Evolutionary conservation across 176 grass and related monocot genomes (phyloP).

Genomic region (Melocanna baccifera): DNA sequence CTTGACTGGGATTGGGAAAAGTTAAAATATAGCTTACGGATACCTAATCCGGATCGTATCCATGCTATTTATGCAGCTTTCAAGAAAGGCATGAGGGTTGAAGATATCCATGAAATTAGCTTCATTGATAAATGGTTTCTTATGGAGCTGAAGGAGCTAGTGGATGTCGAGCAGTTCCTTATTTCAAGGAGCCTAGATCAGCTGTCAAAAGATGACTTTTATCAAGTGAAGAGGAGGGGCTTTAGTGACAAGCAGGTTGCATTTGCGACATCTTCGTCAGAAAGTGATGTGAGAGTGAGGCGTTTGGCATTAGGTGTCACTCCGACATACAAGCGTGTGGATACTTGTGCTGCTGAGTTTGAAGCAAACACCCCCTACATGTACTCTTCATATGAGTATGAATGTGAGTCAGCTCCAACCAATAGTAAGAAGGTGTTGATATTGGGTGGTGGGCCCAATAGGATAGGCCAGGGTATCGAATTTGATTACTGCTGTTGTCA

Average conservation of each 20-base stretch:
- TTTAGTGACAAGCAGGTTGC: slow-evolving; percentile 95
- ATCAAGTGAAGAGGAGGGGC: slow-evolving; percentile 89
- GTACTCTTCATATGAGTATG: slow-evolving; percentile 96
- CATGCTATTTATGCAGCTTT: slow-evolving; percentile 93
- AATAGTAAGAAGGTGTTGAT: slow-evolving; percentile 92
- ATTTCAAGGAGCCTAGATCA: slow-evolving; percentile 47
- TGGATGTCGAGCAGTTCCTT: slow-evolving; percentile 78
- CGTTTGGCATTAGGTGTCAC: slow-evolving; percentile 62
- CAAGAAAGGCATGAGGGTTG: slow-evolving; percentile 89
- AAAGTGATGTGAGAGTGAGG: slow-evolving; percentile 72
- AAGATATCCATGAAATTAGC: slow-evolving; percentile 87
- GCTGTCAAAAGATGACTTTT: slow-evolving; percentile 75
- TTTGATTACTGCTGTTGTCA: slow-evolving; percentile 99
- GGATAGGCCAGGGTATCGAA: slow-evolving; percentile 96
- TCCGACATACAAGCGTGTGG: slow-evolving; percentile 93
- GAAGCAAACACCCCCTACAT: slow-evolving; percentile 98
- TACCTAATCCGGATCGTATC: slow-evolving; percentile 90
- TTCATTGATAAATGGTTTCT: slow-evolving; percentile 96
- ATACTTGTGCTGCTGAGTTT: slow-evolving; percentile 99
- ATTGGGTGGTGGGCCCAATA: slow-evolving; percentile 96
- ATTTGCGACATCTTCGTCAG: slow-evolving; percentile 73
- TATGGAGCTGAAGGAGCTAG: slow-evolving; percentile 74
- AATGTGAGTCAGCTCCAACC: slow-evolving; percentile 87
- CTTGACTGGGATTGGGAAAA: slow-evolving; percentile 96
- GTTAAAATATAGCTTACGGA: slow-evolving; percentile 82